Evolutionary conservation across 176 grass and related monocot genomes (phyloP), one percentile per base, ranked within the genome.

Genomic region (Chloris gayana): DNA sequence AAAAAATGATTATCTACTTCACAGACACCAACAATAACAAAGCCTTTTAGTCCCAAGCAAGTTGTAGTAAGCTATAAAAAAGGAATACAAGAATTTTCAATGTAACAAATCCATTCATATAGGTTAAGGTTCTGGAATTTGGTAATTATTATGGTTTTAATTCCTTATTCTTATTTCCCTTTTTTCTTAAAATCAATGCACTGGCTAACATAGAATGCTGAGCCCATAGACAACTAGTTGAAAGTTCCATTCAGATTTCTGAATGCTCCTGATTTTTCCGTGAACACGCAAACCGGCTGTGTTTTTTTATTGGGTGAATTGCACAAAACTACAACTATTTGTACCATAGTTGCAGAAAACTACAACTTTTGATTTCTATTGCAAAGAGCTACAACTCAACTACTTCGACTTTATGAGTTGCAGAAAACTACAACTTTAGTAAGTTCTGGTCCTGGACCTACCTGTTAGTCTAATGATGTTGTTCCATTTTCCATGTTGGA

Each of bases 181-280:
- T 27, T 27, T 14, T 29, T 29, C 10, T 6, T 38, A 78, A 51
- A 65, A 33, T 64, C 34, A 7, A 39, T 58, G 14, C 41, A 68
- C 83, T 67, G 14, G 50, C 26, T 25, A 47, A 86, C 34, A 26
- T 46, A 74, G 65, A 30, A 39, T 60, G 3, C 38, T 39, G 14
- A 74, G 31, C 30, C 17, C 1, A 9, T 68, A 67, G 19, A 32
- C 69, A 58, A 38, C 50, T 68, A 67, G 13, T 24, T 81, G 59
- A 38, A 61, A 10, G 25, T 50, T 68, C 24, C 47, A 51, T 78
- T 85, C 29, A 77, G 14, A 82, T 72, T 67, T 67, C 32, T 29
- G 24, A 61, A 61, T 61, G 58, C 12, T 61, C 56, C 0, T 25
- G 7, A 24, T 58, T 58, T 58, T 12, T 58, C 4, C 14, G 25